Base-by-base conservation (phyloP, 805 yeast genomes). In the Peterozyma toletana region DNA sequence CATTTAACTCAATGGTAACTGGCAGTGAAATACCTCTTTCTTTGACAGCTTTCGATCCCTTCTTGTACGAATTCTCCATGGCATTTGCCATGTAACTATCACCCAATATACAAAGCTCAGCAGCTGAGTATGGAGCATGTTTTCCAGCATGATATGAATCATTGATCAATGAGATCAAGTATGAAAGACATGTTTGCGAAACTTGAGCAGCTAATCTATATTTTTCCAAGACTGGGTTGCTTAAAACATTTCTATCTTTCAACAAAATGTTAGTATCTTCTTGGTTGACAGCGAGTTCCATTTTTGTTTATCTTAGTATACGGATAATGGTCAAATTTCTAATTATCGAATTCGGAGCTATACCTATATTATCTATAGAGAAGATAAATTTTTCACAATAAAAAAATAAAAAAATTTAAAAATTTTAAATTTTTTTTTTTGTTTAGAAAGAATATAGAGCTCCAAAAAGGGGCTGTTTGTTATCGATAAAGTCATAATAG, bases 11-110 rank as follows among this genome's bases (percentile, higher is more conserved):
- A 49, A 93, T 78, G 42, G 86, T 76, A 14, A 89, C 89, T n/a
- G 99, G 99, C 48, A 76, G 77, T 9, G 96, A 86, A 58, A 93
- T 86, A 47, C 98, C 96, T 66, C 85, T 88, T 69, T 93, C 99
- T 52, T 76, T 73, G 30, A 82, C 83, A 40, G 72, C 71, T 50
- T 72, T 73, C 1, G 57, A 40, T 30, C 67, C 68, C 52, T 67
- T 67, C 53, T 69, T 81, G 64, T 77, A 90, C 30, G 74, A 82
- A 44, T 67, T 72, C 45, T 70, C 69, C 42, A 85, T 67, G 44
- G 89, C 74, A 37, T 76, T 67, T 40, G 69, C 65, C 57, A 91
- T 64, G 63, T 80, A 84, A 31, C 85, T 76, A 62, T 93, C 98
- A 38, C 95, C 86, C 39, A 83, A 66, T 33, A 86, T 62, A 70